Evolutionary conservation across 2,329 filamentous ascomycete species (phyloP).

Genomic region (Colletotrichum musae): DNA sequence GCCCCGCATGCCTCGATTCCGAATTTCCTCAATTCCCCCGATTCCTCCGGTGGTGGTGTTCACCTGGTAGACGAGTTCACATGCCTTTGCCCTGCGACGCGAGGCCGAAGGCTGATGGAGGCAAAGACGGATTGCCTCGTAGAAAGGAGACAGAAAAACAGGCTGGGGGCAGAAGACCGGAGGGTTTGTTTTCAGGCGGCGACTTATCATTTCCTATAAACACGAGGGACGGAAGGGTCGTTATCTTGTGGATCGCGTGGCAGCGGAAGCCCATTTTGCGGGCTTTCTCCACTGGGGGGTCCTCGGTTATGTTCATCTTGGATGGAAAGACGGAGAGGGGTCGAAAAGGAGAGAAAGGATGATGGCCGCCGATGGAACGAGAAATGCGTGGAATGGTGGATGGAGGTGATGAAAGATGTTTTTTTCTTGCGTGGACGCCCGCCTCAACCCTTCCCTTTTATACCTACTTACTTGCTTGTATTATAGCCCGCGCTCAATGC

Average conservation of each 20-base stretch:
- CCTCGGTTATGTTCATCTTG: conserved; percentile 20
- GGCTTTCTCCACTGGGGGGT: conserved; percentile 3
- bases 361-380: conserved; percentile 30
- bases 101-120: conserved; percentile 20
- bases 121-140: conserved; percentile 20
- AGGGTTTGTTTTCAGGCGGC: conserved; percentile 31
- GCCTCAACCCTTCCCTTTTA: conserved; percentile 40
- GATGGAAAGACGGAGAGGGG: conserved; percentile 1
- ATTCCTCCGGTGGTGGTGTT: conserved; percentile 24
- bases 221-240: conserved; percentile 18
- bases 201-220: conserved; percentile 27
- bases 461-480: conserved; percentile 42
- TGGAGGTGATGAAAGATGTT: conserved; percentile 36
- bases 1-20: conserved; percentile 25
- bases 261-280: conserved; percentile 8
- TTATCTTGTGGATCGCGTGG: conserved; percentile 4
- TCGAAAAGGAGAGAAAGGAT: conserved; percentile 13
- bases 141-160: conserved; percentile 10
- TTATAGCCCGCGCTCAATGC: conserved; percentile 41
- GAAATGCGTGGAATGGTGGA: conserved; percentile 34
- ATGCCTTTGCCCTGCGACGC: conserved; percentile 7
- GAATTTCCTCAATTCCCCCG: conserved; percentile 36
- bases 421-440: conserved; percentile 39
- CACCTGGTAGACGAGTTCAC: conserved; percentile 32
- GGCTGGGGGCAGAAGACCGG: conserved; percentile 10